Conservation (phyloP, 2,329 filamentous ascomycete genomes). For the Cytospora piceicola region DNA sequence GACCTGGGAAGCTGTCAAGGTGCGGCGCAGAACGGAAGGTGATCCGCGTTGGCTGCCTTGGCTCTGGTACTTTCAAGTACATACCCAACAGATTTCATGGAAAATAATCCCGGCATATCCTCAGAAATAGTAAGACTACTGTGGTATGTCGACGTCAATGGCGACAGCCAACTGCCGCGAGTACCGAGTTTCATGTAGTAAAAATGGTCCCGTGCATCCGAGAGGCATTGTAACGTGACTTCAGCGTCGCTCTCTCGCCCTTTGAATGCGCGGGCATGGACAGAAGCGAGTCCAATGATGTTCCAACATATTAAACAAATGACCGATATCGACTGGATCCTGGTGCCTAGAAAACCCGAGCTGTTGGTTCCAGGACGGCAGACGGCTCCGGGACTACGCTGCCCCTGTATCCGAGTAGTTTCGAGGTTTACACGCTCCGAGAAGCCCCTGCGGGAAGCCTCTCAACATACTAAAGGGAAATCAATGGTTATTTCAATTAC, state of each 20-base stretch:
- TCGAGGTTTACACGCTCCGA: neutral
- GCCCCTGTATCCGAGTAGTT: neutral
- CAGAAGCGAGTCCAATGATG: neutral
- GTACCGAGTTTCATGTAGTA: conserved; percentile 10
- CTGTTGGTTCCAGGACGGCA: conserved; percentile 17
- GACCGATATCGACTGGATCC: conserved; percentile 3
- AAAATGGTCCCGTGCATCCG: conserved; percentile 16
- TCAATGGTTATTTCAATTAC: neutral
- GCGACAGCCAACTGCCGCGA: neutral
- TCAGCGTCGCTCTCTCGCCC: conserved; percentile 16
- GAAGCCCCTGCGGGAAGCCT: conserved; percentile 12
- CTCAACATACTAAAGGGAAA: neutral
- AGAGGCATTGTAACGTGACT: conserved; percentile 22
- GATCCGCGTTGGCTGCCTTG: conserved; percentile 19
- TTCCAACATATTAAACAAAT: neutral
- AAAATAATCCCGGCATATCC: conserved; percentile 2
- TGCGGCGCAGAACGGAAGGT: conserved; percentile 17
- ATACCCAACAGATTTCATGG: neutral
- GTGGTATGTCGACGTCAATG: conserved; percentile 9
- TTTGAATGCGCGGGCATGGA: conserved; percentile 4
- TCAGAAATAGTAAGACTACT: neutral
- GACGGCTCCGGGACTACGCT: neutral
- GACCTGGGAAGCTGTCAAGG: neutral
- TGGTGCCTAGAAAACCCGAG: conserved; percentile 7
- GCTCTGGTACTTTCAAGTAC: conserved; percentile 17